Evolutionary conservation across 495 filamentous ascomycete genomes (phyloP), one percentile per base, ranked within the genome.

Genomic region (Pyrenula massariospora): DNA sequence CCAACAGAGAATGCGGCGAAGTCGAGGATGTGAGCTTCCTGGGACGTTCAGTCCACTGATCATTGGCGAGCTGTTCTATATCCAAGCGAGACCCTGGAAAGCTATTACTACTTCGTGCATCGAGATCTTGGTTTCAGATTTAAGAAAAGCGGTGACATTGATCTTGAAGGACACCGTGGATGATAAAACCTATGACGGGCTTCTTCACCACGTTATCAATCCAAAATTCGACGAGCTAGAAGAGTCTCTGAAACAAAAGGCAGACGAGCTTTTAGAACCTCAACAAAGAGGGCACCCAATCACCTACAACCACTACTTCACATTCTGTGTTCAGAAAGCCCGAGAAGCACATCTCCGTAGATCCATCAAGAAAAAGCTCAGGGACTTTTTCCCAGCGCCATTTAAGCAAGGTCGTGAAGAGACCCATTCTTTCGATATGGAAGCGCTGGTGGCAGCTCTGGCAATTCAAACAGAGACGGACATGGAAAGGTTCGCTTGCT

Each of bases 31-130:
- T 49, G 73, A 78, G 42, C 59, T 80, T 0, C 61, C 73, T 1
- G 79, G 79, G 3, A 78, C 57, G 47, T 62, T 68, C 50, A 79
- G 77, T 31, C 70, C 71, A 19, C 60, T 74, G 1, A 58, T 78
- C 0, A 61, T 80, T 0, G 70, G 68, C 0, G 65, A 62, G 12
- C 58, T 79, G 0, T 77, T 78, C 20, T 67, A 68, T 19, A 69
- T 76, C 23, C 74, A 78, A 59, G 70, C 63, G 0, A 19, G 60
- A 2, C 69, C 70, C 1, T 77, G 74, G 74, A 61, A 66, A 19
- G 24, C 31, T 0, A 54, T 75, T 5, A 72, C 68, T 0, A 50
- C 22, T 2, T 8, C 10, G 0, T 48, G 66, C 12, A 53, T 58
- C 2, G 62, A 42, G 22, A 63, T 25, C 1, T 68, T 59, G 52